Percentiles rank a stretch among this genome's conserved stretches.
Evolutionary conservation across 2,329 filamentous ascomycete species (phyloP).

Genomic region (Ophiocordyceps camponoti-saundersi): DNA sequence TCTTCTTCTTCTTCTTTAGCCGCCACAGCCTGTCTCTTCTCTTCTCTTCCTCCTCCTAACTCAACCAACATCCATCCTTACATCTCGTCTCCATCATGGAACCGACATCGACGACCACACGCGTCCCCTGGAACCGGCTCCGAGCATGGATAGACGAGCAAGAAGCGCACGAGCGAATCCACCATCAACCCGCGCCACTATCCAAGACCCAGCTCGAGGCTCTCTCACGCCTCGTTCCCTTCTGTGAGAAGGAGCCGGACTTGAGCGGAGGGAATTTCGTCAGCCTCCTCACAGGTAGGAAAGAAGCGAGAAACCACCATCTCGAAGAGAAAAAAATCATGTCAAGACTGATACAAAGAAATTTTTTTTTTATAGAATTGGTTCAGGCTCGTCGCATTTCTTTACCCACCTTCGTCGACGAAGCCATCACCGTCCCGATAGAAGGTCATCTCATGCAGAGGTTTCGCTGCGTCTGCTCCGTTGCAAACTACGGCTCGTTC

Average conservation of each 20-base stretch:
- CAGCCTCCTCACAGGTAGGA: slow-evolving; percentile 3
- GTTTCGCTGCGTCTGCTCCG: slow-evolving; percentile 11
- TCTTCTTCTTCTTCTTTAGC: neutral
- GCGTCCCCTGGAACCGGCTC: slow-evolving; percentile 16
- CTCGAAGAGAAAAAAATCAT: too few species aligned
- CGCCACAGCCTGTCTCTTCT: neutral
- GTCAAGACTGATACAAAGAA: neutral
- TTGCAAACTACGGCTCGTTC: slow-evolving; percentile 9
- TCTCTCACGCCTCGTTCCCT: slow-evolving; percentile 20
- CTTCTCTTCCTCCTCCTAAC: too few species aligned
- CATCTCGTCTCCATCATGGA: neutral
- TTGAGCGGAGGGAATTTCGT: slow-evolving; percentile 12
- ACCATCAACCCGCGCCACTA: slow-evolving; percentile 17
- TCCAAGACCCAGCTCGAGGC: slow-evolving; percentile 20
- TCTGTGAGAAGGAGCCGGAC: slow-evolving; percentile 12
- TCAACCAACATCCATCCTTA: too few species aligned
- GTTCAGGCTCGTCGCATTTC: slow-evolving; percentile 3
- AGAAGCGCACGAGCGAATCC: slow-evolving; percentile 15
- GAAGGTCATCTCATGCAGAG: slow-evolving; percentile 6
- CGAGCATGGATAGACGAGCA: slow-evolving; percentile 23
- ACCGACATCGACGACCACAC: neutral
- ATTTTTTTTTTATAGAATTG: slow-evolving; percentile 3
- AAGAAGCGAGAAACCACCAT: too few species aligned
- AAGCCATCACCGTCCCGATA: slow-evolving; percentile 7
- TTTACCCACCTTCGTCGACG: slow-evolving; percentile 5